Evolutionary conservation across 768 basidiomycete species (phyloP).

Genomic region (Trametes coccinea): DNA sequence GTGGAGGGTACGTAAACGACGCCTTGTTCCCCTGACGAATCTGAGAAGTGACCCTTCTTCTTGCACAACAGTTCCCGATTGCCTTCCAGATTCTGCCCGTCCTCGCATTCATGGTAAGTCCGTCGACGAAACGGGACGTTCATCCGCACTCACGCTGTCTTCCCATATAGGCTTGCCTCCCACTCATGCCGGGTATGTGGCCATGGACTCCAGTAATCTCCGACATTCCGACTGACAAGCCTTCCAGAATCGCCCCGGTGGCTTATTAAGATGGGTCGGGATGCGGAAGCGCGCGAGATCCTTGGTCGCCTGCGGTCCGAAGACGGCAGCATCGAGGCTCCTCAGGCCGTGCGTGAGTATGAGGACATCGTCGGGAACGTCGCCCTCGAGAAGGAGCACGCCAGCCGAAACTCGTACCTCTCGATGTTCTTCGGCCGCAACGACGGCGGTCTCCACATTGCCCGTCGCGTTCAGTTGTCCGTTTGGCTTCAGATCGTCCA

Average conservation of each 20-base stretch:
- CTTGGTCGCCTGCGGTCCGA: slow-evolving; percentile 37
- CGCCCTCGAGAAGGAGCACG: slow-evolving; percentile 41
- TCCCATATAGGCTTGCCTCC: slow-evolving; percentile 12
- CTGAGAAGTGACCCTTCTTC: not conserved
- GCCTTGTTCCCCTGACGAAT: not conserved
- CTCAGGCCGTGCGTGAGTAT: slow-evolving; percentile 35
- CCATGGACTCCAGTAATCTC: not conserved
- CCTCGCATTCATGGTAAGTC: slow-evolving; percentile 39
- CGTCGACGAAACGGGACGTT: not conserved
- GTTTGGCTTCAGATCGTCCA: slow-evolving; percentile 49
- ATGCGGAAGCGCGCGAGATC: slow-evolving; percentile 39
- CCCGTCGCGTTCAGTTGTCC: slow-evolving; percentile 43
- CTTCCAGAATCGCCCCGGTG: slow-evolving; percentile 33
- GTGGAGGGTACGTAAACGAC: slow-evolving; percentile 31
- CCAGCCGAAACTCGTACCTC: slow-evolving; percentile 43
- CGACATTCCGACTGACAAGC: not conserved
- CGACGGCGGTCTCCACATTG: slow-evolving; percentile 43
- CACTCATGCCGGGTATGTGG: slow-evolving; percentile 35
- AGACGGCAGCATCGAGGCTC: slow-evolving; percentile 28
- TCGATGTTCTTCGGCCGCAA: slow-evolving; percentile 45
- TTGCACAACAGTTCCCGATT: slow-evolving; percentile 39
- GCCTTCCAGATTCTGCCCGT: slow-evolving; percentile 47
- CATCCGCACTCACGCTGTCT: not conserved
- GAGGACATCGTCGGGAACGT: slow-evolving; percentile 42
- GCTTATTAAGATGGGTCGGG: slow-evolving; percentile 42